These are phyloP conservation scores for Gamarada debralockiae DNA, from an alignment of 495 filamentous ascomycete genomes.

Conservation along the genomic window DNA sequence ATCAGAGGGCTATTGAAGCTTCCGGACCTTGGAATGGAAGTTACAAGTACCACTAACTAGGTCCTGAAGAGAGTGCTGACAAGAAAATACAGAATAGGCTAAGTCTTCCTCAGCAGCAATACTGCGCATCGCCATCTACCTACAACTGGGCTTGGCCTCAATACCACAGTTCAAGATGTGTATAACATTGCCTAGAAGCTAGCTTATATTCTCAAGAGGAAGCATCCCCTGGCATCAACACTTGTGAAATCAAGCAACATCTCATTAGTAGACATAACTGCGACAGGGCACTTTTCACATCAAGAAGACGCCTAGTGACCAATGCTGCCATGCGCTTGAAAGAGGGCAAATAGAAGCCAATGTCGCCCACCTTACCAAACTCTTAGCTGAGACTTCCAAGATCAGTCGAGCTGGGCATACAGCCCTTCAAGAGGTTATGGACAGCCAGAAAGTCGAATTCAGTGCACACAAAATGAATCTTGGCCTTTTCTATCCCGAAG, in stretches of 20 bases:
- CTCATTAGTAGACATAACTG: slow-evolving; percentile 36
- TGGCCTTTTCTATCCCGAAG: slow-evolving; percentile 32
- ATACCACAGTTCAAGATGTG: slow-evolving; percentile 46
- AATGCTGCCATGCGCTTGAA: slow-evolving; percentile 28
- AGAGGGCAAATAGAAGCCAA: slow-evolving; percentile 24
- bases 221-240: slow-evolving; percentile 24
- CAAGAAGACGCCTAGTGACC: slow-evolving; percentile 19
- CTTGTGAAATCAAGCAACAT: slow-evolving; percentile 34
- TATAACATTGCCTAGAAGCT: slow-evolving; percentile 48
- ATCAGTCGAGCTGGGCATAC: slow-evolving; percentile 19
- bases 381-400: slow-evolving; percentile 20
- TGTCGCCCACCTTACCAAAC: neutral
- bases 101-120: slow-evolving; percentile 44
- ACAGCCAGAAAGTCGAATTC: slow-evolving; percentile 30
- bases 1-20: slow-evolving; percentile 1
- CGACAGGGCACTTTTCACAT: slow-evolving; percentile 28
- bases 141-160: slow-evolving; percentile 41
- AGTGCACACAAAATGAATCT: slow-evolving; percentile 38
- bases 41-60: slow-evolving; percentile 33
- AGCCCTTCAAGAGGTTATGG: slow-evolving; percentile 28
- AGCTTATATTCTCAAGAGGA: slow-evolving; percentile 32
- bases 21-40: slow-evolving; percentile 28
- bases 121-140: slow-evolving; percentile 43
- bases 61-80: slow-evolving; percentile 39
- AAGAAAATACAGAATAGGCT: slow-evolving; percentile 34